A percentile compares a stretch with the other conserved stretches of the same genome.
phyloP scores from a whole-genome alignment of 192 early-diverging fungal species.

The Mortierella alpina region DNA sequence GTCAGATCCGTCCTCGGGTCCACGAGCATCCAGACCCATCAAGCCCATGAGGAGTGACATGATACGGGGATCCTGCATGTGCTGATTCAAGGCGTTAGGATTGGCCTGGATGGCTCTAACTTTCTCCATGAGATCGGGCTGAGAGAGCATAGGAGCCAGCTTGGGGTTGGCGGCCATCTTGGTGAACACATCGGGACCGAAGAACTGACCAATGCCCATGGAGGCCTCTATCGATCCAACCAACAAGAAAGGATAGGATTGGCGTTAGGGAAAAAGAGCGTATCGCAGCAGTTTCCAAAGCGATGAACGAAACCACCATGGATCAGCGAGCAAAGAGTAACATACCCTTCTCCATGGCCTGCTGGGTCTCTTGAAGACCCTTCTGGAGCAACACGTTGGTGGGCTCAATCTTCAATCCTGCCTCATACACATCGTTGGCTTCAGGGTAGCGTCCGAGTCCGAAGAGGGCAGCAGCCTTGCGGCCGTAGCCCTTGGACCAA shows the following conservation, averaged over 20 bases:
- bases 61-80: conserved; percentile 87
- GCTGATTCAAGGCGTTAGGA: conserved; percentile 72
- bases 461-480: conserved; percentile 89
- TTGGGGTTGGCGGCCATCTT: conserved; percentile 90
- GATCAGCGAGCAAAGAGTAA: neutral
- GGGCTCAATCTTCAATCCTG: conserved; percentile 84
- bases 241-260: neutral
- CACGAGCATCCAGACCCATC: conserved; percentile 75
- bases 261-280: neutral
- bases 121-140: conserved; percentile 82
- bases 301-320: neutral
- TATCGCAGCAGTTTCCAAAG: neutral
- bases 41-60: conserved; percentile 79
- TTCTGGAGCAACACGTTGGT: conserved; percentile 80
- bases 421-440: conserved; percentile 82
- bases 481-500: conserved; percentile 92
- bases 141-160: conserved; percentile 73
- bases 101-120: conserved; percentile 81
- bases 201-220: conserved; percentile 69
- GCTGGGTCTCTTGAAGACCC: conserved; percentile 80
- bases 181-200: conserved; percentile 77
- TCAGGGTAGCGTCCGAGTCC: conserved; percentile 76
- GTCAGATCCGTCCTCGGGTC: conserved; percentile 53
- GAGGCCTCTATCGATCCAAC: conserved; percentile 23
- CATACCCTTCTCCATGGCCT: conserved; percentile 61